Percentiles rank a stretch among this genome's conserved stretches.
These are phyloP conservation scores for Polygonum aviculare DNA, from an alignment of 148 eudicot species.

Conservation along the genomic window DNA sequence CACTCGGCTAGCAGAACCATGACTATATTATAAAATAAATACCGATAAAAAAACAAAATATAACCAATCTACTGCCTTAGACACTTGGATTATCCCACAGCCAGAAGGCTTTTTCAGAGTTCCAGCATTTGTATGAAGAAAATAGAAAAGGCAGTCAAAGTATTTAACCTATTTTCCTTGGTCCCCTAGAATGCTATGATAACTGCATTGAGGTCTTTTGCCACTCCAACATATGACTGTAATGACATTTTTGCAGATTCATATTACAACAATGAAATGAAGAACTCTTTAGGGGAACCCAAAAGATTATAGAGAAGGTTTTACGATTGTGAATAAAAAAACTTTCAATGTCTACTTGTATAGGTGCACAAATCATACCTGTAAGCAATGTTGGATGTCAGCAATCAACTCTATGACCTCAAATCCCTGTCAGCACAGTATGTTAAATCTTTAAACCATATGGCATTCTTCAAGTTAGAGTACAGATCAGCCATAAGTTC, in stretches of 20 bases:
- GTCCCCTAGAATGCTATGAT: conserved; percentile 95
- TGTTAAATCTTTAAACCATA: background rate
- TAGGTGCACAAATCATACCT: conserved; percentile 26
- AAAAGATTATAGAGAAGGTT: background rate
- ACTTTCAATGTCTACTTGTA: background rate
- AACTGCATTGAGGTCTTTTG: conserved; percentile 53
- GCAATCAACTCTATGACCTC: conserved; percentile 36
- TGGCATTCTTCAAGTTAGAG: background rate
- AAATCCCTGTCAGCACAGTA: conserved; percentile 39
- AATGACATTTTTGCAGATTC: no score
- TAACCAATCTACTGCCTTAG: background rate
- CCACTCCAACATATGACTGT: no score
- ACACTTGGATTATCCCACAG: background rate
- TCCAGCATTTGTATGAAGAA: background rate
- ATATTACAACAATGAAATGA: no score
- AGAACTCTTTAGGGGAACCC: background rate
- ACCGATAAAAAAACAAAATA: background rate
- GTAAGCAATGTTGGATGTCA: conserved; percentile 78
- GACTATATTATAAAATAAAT: background rate
- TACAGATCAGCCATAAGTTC: no score
- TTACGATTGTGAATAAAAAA: background rate
- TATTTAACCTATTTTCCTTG: conserved; percentile 65
- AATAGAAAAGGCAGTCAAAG: conserved; percentile 4
- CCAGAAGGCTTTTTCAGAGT: background rate
- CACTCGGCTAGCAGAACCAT: background rate